Evolutionary conservation across 2,329 filamentous ascomycete species (phyloP).

Genomic region (Leptographium radiaticola): DNA sequence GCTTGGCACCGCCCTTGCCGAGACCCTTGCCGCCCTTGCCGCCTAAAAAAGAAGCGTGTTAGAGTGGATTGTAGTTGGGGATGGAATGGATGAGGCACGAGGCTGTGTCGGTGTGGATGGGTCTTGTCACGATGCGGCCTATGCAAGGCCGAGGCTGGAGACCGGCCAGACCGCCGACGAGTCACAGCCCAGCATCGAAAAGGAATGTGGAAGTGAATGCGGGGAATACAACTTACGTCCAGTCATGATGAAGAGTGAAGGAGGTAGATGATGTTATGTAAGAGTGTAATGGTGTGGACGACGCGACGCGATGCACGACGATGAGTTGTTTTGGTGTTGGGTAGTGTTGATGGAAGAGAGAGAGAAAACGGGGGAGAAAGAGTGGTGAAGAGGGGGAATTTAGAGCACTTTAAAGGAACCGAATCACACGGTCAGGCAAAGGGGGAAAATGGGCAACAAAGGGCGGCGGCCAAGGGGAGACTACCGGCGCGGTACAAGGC

Average conservation of each 20-base stretch:
- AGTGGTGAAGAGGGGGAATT: not conserved
- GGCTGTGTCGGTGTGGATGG: not conserved
- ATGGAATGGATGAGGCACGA: too few species aligned
- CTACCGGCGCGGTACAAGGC: not conserved
- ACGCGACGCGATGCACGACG: slow-evolving; percentile 14
- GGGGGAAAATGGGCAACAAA: not conserved
- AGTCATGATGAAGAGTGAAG: slow-evolving; percentile 22
- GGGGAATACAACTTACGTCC: slow-evolving; percentile 12
- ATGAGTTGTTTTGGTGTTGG: slow-evolving; percentile 14
- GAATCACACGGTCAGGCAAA: not conserved
- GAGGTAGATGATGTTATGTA: slow-evolving; percentile 17
- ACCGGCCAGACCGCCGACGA: not conserved
- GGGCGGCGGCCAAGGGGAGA: not conserved
- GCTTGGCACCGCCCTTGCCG: slow-evolving; percentile 97
- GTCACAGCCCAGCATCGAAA: not conserved
- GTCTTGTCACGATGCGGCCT: not conserved
- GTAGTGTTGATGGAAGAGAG: slow-evolving; percentile 15
- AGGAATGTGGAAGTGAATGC: not conserved
- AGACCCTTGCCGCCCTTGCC: slow-evolving; percentile 96
- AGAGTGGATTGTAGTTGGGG: slow-evolving; percentile 12
- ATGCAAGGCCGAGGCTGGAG: not conserved
- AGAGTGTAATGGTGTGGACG: slow-evolving; percentile 16
- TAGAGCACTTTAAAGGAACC: slow-evolving; percentile 6
- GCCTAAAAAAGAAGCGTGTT: slow-evolving; percentile 35
- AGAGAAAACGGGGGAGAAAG: slow-evolving; percentile 4